Evolutionary conservation across 257 asterid genomes (phyloP).

Genomic region (Solanum rostratum): DNA sequence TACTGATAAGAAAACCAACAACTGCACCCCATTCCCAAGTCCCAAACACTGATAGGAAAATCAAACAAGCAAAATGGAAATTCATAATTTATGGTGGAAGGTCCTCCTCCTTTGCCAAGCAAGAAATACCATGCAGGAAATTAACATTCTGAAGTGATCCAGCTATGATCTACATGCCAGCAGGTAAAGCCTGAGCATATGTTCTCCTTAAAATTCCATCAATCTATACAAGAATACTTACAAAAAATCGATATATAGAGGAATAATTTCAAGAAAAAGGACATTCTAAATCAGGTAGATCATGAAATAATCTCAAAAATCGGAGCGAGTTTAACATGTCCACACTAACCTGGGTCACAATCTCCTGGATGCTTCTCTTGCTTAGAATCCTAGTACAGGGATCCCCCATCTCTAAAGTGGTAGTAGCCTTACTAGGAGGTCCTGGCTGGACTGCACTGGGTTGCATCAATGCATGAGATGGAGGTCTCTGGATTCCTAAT

Average conservation of each 20-base stretch:
- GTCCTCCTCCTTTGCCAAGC: background rate
- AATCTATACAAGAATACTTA: background rate
- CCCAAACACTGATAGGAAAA: background rate
- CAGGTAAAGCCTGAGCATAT: background rate
- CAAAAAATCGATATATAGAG: background rate
- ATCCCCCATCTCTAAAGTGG: slow-evolving; percentile 48
- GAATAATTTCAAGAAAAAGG: background rate
- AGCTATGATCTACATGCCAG: background rate
- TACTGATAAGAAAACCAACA: background rate
- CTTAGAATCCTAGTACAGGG: slow-evolving; percentile 47
- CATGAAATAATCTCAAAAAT: background rate
- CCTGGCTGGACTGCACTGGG: slow-evolving; percentile 31
- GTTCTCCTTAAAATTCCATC: background rate
- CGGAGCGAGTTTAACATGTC: background rate
- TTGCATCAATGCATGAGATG: slow-evolving; percentile 31
- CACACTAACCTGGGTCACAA: slow-evolving; percentile 54
- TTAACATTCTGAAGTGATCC: background rate
- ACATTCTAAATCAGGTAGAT: background rate
- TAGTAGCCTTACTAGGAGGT: slow-evolving; percentile 21
- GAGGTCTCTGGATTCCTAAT: slow-evolving; percentile 49
- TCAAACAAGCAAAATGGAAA: background rate
- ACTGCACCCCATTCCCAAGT: background rate
- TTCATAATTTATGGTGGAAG: background rate
- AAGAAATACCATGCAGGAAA: background rate
- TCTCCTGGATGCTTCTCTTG: slow-evolving; percentile 80